Evolutionary conservation across 2,329 filamentous ascomycete species (phyloP).

Genomic region (Paecilomyces variotii): DNA sequence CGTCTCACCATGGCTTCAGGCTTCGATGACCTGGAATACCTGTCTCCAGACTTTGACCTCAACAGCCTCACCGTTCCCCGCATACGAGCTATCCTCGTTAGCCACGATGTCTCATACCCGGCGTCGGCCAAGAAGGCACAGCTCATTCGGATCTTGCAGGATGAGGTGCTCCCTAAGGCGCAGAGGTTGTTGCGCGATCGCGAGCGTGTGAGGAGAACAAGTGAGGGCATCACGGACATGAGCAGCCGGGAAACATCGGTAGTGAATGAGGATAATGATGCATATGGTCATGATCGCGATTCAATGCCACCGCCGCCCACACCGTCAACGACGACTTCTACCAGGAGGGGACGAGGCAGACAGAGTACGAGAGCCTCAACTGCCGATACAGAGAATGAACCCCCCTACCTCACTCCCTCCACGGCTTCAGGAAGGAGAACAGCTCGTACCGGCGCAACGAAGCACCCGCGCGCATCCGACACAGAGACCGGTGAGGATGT

Average conservation of each 20-base stretch:
- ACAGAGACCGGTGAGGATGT: constrained; percentile 23
- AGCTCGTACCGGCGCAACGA: constrained; percentile 26
- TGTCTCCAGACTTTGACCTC: constrained; percentile 80
- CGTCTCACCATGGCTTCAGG: constrained; percentile 22
- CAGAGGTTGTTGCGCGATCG: constrained; percentile 66
- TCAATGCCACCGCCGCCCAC: constrained; percentile 42
- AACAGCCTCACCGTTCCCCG: constrained; percentile 75
- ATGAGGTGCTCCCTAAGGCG: constrained; percentile 69
- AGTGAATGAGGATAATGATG: constrained; percentile 56
- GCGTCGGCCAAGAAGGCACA: constrained; percentile 86
- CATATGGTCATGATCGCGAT: constrained; percentile 44
- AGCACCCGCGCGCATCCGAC: constrained; percentile 22
- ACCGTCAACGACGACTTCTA: constrained; percentile 44
- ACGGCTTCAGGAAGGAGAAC: constrained; percentile 21
- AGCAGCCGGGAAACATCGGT: constrained; percentile 58
- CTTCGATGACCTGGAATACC: constrained; percentile 65
- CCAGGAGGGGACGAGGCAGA: constrained; percentile 47
- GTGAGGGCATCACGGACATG: constrained; percentile 69
- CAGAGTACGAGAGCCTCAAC: constrained; percentile 40
- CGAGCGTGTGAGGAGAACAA: constrained; percentile 74
- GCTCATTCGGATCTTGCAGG: constrained; percentile 74
- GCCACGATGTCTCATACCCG: constrained; percentile 77
- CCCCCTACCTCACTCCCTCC: constrained; percentile 18
- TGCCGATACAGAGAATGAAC: constrained; percentile 26
- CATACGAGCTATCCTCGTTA: constrained; percentile 83